A percentile compares a stretch with the other conserved stretches of the same genome.
These are phyloP conservation scores for Gillenia trifoliata DNA, from an alignment of 306 rosid species.

Conservation along the genomic window DNA sequence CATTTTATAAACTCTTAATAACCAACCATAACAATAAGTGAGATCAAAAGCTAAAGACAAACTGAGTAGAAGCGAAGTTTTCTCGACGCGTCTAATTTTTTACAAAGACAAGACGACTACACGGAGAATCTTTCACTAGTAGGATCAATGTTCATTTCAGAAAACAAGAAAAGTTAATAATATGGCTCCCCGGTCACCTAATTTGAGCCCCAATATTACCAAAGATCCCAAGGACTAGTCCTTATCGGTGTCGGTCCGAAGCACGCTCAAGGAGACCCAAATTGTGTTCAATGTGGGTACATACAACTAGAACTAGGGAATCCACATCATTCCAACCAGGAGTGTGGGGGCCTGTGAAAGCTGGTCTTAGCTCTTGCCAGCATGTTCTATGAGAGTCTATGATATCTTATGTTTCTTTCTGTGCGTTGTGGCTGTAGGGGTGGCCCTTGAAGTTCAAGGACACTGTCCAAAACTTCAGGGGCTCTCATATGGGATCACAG, in stretches of 20 bases:
- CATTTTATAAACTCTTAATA: too few relatives aligned
- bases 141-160: background rate
- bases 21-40: too few relatives aligned
- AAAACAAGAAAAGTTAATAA: background rate
- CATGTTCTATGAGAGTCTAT: background rate
- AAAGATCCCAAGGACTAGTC: slow-evolving; percentile 41
- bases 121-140: background rate
- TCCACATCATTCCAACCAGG: slow-evolving; percentile 41
- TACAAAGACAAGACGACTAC: background rate
- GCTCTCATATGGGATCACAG: background rate
- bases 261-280: slow-evolving; percentile 1
- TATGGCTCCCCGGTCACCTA: background rate
- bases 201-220: slow-evolving; percentile 30
- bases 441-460: background rate
- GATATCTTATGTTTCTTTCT: background rate
- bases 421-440: background rate
- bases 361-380: slow-evolving; percentile 47
- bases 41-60: too few relatives aligned
- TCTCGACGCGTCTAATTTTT: too few relatives aligned
- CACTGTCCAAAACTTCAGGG: slow-evolving; percentile 2
- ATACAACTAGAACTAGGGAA: slow-evolving; percentile 23
- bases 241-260: slow-evolving; percentile 52
- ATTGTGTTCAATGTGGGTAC: background rate
- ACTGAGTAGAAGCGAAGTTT: too few relatives aligned
- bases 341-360: slow-evolving; percentile 54